Conservation (phyloP, 2,329 filamentous ascomycete species). For the Scytalidium lignicola region DNA sequence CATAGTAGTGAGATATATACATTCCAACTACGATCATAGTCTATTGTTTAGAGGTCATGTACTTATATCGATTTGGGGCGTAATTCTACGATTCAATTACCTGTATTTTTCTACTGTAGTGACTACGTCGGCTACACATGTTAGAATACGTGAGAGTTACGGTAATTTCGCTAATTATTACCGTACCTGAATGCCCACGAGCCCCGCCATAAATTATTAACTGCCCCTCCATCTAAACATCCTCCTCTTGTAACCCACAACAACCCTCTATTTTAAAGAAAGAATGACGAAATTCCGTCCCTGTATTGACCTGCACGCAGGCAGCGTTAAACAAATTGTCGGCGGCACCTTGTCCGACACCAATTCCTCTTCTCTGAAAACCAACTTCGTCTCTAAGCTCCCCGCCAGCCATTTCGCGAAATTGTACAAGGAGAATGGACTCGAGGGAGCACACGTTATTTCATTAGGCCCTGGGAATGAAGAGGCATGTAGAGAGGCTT, state of each 20-base stretch:
- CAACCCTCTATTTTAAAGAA: background rate
- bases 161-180: background rate
- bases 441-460: slow-evolving; percentile 86
- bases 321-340: slow-evolving; percentile 97
- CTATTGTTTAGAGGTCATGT: too few relatives aligned
- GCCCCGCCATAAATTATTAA: background rate
- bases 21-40: too few relatives aligned
- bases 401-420: slow-evolving; percentile 75
- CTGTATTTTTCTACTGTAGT: too few relatives aligned
- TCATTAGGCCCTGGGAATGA: slow-evolving; percentile 91
- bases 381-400: slow-evolving; percentile 85
- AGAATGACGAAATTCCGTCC: slow-evolving; percentile 89
- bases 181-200: background rate
- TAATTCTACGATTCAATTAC: too few relatives aligned
- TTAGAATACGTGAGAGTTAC: too few relatives aligned
- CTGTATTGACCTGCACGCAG: slow-evolving; percentile 96
- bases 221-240: slow-evolving; percentile 1
- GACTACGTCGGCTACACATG: too few relatives aligned
- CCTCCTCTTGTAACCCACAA: slow-evolving; percentile 11
- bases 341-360: slow-evolving; percentile 79
- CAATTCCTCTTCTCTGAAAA: slow-evolving; percentile 63
- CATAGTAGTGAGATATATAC: too few relatives aligned
- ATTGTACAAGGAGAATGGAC: slow-evolving; percentile 70
- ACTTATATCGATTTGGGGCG: too few relatives aligned
- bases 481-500: slow-evolving; percentile 69